A percentile compares a stretch with the other conserved stretches of the same genome.
Conservation (phyloP, 2,329 filamentous ascomycete genomes). For the Cordyceps javanica region DNA sequence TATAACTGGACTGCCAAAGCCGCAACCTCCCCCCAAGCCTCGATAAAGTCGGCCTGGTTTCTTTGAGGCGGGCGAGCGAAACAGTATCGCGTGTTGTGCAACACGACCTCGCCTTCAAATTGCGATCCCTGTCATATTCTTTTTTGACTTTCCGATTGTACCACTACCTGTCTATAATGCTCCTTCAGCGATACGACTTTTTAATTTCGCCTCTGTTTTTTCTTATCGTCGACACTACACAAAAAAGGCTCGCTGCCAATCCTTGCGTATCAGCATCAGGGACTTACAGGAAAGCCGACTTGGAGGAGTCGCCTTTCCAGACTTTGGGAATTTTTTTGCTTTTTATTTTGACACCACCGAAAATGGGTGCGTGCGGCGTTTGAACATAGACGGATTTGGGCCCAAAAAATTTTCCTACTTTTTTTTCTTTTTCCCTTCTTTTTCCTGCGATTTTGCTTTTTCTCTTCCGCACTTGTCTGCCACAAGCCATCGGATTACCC, state of each 20-base stretch:
- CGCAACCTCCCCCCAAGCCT: constrained; percentile 24
- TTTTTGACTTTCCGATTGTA: constrained; percentile 15
- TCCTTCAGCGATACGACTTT: constrained; percentile 23
- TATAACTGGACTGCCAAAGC: constrained; percentile 44
- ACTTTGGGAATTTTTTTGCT: constrained; percentile 8
- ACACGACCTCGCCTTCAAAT: constrained; percentile 10
- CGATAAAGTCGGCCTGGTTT: neutral
- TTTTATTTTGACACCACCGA: constrained; percentile 13
- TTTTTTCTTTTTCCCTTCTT: constrained; percentile 9
- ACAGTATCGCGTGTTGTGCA: constrained; percentile 1
- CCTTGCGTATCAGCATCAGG: constrained; percentile 34
- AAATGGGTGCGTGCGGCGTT: constrained; percentile 11
- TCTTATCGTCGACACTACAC: constrained; percentile 28
- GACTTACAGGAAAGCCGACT: neutral
- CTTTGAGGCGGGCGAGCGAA: neutral
- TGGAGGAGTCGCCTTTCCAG: neutral
- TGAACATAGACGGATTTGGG: constrained; percentile 13
- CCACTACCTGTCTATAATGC: constrained; percentile 21
- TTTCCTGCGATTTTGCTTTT: constrained; percentile 9
- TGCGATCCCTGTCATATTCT: constrained; percentile 17
- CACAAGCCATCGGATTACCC: neutral
- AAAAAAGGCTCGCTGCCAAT: constrained; percentile 30
- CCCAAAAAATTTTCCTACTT: neutral
- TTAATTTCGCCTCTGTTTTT: constrained; percentile 27
- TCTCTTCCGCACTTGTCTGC: constrained; percentile 8